Evolutionary conservation across 225 moss, liverwort and hornwort species (phyloP), one percentile per base, ranked within the genome.

Genomic region (Thuidium tamariscinum): DNA sequence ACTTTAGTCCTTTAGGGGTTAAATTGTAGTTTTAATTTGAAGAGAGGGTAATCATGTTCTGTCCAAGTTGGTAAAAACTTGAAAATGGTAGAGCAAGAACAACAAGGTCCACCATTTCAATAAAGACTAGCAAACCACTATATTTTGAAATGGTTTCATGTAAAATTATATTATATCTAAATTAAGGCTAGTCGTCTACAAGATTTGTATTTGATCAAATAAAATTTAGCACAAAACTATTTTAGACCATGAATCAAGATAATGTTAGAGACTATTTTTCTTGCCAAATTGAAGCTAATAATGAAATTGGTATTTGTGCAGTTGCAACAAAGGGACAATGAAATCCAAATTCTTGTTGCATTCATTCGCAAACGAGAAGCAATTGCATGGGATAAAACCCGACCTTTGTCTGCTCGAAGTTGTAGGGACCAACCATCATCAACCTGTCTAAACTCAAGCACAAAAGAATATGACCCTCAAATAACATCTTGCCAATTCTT

Each of bases 311-410:
- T 60, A 34, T 56, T 61, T 69, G 36, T 89, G 56, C 71, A 93
- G 90, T 93, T 97, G 85, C 92, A 95, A 86, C 94, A 97, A 91
- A 88, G 94, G 39, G 94, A 96, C 67, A 97, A 97, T 87, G 97
- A 97, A 59, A 96, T 97, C 41, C 93, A 94, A 19, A 96, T 95
- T 70, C 95, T 97, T 52, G 93, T 96, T 49, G 94, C 97, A 77
- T 96, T 95, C 76, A 95, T 96, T 74, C 90, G 91, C 69, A 95
- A 95, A 88, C 90, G 52, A 42, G 93, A 93, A 74, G 92, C 84
- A 10, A 36, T 74, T 71, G 71, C 32, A 42, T 79, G 64, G 37
- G 81, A 82, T 61, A 82, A 12, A 84, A 51, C 32, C 1, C 55
- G 3, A 68, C 86, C 89, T 73, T 76, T 61, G 11, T 77, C 79